Conservation (phyloP, 768 basidiomycete species). For the Leccinum sublutescens region DNA sequence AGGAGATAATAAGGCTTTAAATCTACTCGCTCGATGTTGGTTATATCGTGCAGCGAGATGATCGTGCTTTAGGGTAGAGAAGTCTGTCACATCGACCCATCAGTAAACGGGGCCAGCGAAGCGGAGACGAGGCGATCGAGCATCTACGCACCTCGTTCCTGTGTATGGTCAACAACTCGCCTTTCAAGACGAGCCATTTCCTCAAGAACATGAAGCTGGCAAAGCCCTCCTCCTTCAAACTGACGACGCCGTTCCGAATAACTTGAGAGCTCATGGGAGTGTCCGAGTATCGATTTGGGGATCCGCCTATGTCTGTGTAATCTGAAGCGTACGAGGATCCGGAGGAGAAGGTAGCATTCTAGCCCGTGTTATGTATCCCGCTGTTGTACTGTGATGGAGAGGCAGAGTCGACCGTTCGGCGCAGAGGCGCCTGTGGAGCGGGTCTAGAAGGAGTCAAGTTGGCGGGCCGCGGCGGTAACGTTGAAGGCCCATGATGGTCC, state of each 20-base stretch:
- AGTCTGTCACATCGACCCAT: slow-evolving; percentile 36
- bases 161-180: slow-evolving; percentile 77
- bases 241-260: slow-evolving; percentile 71
- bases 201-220: slow-evolving; percentile 89
- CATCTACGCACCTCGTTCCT: slow-evolving; percentile 79
- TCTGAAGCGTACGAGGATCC: slow-evolving; percentile 60
- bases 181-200: slow-evolving; percentile 86
- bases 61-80: slow-evolving; percentile 60
- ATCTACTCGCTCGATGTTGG: slow-evolving; percentile 89
- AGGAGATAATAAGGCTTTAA: slow-evolving; percentile 92
- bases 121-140: not conserved
- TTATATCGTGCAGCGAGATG: slow-evolving; percentile 64
- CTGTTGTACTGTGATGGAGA: slow-evolving; percentile 32
- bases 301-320: slow-evolving; percentile 83
- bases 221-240: slow-evolving; percentile 92
- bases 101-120: not conserved
- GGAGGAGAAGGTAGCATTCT: slow-evolving; percentile 57
- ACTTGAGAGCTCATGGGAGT: slow-evolving; percentile 40
- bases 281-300: slow-evolving; percentile 57
- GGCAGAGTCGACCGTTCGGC: slow-evolving; percentile 43
- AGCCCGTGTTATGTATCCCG: slow-evolving; percentile 52
- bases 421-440: slow-evolving; percentile 66
- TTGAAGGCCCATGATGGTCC: slow-evolving; percentile 44
- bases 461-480: slow-evolving; percentile 38
- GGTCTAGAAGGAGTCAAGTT: slow-evolving; percentile 77